These are phyloP conservation scores for Chrysanthemum makinoi DNA, from an alignment of 129 eudicot species.

Conservation along the genomic window DNA sequence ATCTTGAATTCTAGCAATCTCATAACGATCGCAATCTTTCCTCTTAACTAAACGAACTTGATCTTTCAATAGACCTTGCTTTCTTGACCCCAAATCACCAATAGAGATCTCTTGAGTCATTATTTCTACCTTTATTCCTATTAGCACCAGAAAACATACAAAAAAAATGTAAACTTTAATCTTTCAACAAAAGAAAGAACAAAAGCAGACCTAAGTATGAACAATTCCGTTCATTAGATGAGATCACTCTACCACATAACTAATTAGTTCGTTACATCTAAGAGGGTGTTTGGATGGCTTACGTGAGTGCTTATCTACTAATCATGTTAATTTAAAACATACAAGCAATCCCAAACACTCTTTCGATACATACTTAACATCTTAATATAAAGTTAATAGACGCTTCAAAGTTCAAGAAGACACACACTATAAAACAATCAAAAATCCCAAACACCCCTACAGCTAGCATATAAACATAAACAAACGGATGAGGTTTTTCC, in stretches of 20 bases:
- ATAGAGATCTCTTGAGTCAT: conserved; percentile 51
- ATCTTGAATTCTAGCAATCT: conserved; percentile 67
- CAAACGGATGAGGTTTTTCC: no score
- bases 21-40: conserved; percentile 69
- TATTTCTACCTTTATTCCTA: conserved; percentile 22
- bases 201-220: conserved; percentile 8
- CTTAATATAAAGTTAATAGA: no score
- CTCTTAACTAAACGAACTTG: conserved; percentile 75
- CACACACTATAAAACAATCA: no score
- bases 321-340: no score
- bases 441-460: no score
- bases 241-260: conserved; percentile 12
- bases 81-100: conserved; percentile 40
- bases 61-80: conserved; percentile 73
- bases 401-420: no score
- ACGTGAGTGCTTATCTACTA: no score
- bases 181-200: not conserved
- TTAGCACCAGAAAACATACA: not conserved
- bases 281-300: no score
- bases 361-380: no score
- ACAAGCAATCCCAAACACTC: no score
- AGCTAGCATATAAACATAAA: conserved; percentile 19
- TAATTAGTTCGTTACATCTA: not conserved
- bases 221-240: not conserved
- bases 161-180: not conserved